Base-by-base conservation (phyloP, 495 filamentous ascomycete species). In the Ascobolus immersus region DNA sequence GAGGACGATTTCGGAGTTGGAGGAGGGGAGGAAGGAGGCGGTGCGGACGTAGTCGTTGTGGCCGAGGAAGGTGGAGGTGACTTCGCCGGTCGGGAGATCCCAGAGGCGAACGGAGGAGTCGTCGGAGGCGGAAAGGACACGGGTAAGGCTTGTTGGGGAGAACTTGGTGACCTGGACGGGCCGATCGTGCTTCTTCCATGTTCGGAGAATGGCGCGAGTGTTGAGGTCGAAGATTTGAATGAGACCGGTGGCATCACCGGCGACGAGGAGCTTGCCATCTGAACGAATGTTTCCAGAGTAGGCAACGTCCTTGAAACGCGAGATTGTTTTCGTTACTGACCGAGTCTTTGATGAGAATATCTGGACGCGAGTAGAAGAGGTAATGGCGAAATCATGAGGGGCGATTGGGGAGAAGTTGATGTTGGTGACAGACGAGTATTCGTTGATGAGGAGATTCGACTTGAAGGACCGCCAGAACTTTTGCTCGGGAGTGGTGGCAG, bases 111-210 rank as follows among this genome's bases (percentile, higher is more conserved):
- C 79, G 0, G 80, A 92, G 25, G 73, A 69, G 51, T 99, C 86
- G 44, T 99, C 86, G 52, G 71, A 74, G 17, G 69, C 66, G 32
- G 71, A 79, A 64, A 93, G 69, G 17, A 93, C 53, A 1, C 67
- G 67, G 0, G 86, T 99, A 20, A 89, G 62, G 21, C 86, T 77
- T 32, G 67, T 69, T 5, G 81, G 81, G 13, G 72, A 78, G 60
- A 86, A 94, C 43, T 76, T 75, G 27, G 77, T 77, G 15, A 71
- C 67, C 73, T 86, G 91, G 22, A 91, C 81, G 25, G 89, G 77
- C 58, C 90, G 81, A 55, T 84, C 82, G 54, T 96, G 86, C 28
- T 84, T 71, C 40, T 71, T 69, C 89, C 86, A 99, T 30, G 86
- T 91, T 61, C 86, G 86, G 47, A 99, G 54, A 37, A 94, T 90